Conservation (phyloP, 2,329 filamentous ascomycete species). For the Hypoxylon sp. region DNA sequence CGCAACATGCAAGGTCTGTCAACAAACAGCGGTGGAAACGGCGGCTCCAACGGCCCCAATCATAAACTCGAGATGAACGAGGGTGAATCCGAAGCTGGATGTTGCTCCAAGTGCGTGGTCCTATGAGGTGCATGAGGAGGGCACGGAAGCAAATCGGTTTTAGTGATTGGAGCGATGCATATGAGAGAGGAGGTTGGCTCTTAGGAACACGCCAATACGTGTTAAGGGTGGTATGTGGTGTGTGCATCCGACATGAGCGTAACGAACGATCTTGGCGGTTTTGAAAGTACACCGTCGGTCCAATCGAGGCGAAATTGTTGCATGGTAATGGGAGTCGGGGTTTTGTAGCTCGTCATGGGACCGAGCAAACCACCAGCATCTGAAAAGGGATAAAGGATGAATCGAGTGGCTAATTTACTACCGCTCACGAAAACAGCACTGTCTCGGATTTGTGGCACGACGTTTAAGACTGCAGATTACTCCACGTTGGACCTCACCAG, state of each 20-base stretch:
- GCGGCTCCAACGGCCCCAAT: slow-evolving; percentile 72
- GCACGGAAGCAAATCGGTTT: slow-evolving; percentile 32
- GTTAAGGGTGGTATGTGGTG: slow-evolving; percentile 28
- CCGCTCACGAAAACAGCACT: slow-evolving; percentile 47
- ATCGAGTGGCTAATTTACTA: slow-evolving; percentile 41
- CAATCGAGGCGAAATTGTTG: slow-evolving; percentile 52
- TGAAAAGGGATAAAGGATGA: slow-evolving; percentile 45
- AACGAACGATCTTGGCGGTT: slow-evolving; percentile 48
- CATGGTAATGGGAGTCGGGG: slow-evolving; percentile 54
- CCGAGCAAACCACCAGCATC: slow-evolving; percentile 52
- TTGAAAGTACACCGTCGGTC: slow-evolving; percentile 50
- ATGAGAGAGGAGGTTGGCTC: slow-evolving; percentile 34
- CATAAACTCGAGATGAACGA: slow-evolving; percentile 86
- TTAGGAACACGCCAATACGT: slow-evolving; percentile 27
- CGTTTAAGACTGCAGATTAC: slow-evolving; percentile 49
- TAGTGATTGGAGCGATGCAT: slow-evolving; percentile 41
- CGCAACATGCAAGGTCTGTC: slow-evolving; percentile 95
- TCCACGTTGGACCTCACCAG: slow-evolving; percentile 45
- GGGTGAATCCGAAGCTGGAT: slow-evolving; percentile 77
- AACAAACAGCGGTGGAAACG: slow-evolving; percentile 75
- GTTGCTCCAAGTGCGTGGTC: slow-evolving; percentile 88
- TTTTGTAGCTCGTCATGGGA: slow-evolving; percentile 50
- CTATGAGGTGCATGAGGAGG: slow-evolving; percentile 72
- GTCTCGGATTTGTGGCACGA: slow-evolving; percentile 46
- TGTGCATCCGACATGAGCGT: slow-evolving; percentile 45